These are phyloP conservation scores for Botrytis aclada DNA, from an alignment of 2,329 filamentous ascomycete genomes.

Conservation along the genomic window DNA sequence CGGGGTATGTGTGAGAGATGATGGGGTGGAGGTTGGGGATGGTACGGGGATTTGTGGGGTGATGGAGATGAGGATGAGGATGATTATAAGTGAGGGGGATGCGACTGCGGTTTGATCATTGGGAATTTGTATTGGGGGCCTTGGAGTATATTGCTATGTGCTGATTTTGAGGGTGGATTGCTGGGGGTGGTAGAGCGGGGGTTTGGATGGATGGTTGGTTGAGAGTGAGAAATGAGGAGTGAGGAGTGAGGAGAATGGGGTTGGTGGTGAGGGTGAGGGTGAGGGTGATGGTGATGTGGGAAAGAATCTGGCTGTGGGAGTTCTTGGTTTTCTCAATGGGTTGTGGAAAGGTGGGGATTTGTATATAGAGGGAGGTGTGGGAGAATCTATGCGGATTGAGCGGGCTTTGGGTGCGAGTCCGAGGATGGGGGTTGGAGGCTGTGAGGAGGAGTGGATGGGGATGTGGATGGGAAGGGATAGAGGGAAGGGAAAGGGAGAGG, in stretches of 20 bases:
- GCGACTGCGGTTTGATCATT: background rate
- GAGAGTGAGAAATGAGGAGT: background rate
- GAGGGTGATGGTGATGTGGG: background rate
- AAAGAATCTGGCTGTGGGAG: background rate
- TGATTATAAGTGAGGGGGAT: background rate
- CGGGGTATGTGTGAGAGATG: too few species aligned
- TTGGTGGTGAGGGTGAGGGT: too few species aligned
- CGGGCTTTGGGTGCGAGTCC: background rate
- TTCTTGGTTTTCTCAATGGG: background rate
- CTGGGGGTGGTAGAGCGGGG: background rate
- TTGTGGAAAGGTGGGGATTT: background rate
- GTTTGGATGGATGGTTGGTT: background rate
- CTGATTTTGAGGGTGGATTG: background rate
- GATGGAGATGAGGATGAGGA: background rate
- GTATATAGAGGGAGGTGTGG: background rate
- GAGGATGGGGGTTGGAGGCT: background rate
- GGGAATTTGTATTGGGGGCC: background rate
- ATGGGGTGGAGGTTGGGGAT: too few species aligned
- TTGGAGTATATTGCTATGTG: background rate
- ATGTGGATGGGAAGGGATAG: background rate
- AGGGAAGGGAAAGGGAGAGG: too few species aligned
- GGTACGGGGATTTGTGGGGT: too few species aligned
- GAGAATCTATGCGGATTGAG: background rate
- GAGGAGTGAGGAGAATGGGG: background rate
- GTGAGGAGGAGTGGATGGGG: background rate